Base-by-base conservation (phyloP, 2,329 filamentous ascomycete species). In the Fusarium tjaetaba region DNA sequence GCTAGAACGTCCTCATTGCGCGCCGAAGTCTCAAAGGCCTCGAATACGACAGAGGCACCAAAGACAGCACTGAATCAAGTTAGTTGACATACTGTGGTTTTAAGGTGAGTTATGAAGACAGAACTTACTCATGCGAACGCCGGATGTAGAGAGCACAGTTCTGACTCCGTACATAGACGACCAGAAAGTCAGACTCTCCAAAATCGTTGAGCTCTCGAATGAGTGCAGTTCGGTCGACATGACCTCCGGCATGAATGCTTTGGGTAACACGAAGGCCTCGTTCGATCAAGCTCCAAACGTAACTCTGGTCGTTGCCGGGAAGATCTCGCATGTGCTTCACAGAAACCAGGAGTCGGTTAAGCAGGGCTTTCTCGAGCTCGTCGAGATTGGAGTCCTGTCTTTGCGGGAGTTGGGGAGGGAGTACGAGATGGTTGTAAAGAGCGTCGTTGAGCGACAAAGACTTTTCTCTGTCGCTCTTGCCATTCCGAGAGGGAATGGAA, bases 11-110 rank as follows among this genome's bases (percentile, higher is more conserved):
- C 80, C 48, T 88, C 83, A 2, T 87, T 88, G 1, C 77, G 76
- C 0, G 91, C 83, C 0, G 90, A 90, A 0, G 87, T 84, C 76
- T 93, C 90, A 62, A 92, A 92, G 0, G 84, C 84, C 77, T 93
- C 91, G 52, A 63, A 89, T 24, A 73, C 86, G 70, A 73, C 70
- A 26, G 49, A 81, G 34, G 26, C 73, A 49, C 72, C 76, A 61
- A 76, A 65, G 2, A 74, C 73, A n/a, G 71, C 43, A 16, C 79
- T 80, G n/a, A 3, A 16, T 28, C 14, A 46, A 28, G 64, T 71
- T 28, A 71, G 55, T 24, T 41, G n/a, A 20, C 4, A 8, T 38
- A 13, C 4, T 11, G 16, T 20, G 22, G 20, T 51, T 26, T 20
- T 16, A 7, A 36, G n/a, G 9, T 5, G 24, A 53, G 20, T 14